Evolutionary conservation across 768 basidiomycete genomes (phyloP), one percentile per base, ranked within the genome.

Genomic region (Leccinum aurantiacum): DNA sequence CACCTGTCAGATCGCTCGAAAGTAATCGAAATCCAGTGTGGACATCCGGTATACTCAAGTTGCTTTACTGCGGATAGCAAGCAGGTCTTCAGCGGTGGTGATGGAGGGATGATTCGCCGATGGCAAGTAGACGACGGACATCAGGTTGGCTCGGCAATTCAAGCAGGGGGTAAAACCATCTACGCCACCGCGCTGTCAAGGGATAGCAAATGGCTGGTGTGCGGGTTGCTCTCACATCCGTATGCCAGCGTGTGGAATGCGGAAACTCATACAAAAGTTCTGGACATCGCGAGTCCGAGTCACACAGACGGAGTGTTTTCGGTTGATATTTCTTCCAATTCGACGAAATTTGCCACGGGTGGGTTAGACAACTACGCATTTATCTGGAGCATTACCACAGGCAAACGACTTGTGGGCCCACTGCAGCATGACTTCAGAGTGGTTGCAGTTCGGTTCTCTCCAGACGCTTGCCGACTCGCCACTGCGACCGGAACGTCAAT

Each of bases 11-110:
- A 27, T 27, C 27, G 27, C 27, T 38, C 37, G 14, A 38, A 38
- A 38, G 13, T 38, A 38, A 7, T 6, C 3, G 37, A 38, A 7
- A 63, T 33, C 2, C 3, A 35, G 1, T 8, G 8, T 17, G 22
- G 27, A 27, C 27, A 31, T 15, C 3, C 0, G 11, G 14, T 61
- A 48, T 8, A 3, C 6, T 47, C 56, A 2, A n/a, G 52, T 24
- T 38, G 14, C n/a, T 61, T 61, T 11, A 11, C 50, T 35, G 37
- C 31, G 35, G 50, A 52, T 25, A 46, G 37, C 37, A 15, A 38
- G 37, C 37, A 38, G 14, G 15, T 38, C 6, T 7, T 17, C 6
- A 38, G 15, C 6, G 14, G 14, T 7, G 37, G 37, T 38, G 0
- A 6, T 6, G 11, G 7, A 6, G 15, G 1, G 37, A 8, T 17